Evolutionary conservation across 345 rosid species (phyloP).

Genomic region (Arabidopsis suecica): DNA sequence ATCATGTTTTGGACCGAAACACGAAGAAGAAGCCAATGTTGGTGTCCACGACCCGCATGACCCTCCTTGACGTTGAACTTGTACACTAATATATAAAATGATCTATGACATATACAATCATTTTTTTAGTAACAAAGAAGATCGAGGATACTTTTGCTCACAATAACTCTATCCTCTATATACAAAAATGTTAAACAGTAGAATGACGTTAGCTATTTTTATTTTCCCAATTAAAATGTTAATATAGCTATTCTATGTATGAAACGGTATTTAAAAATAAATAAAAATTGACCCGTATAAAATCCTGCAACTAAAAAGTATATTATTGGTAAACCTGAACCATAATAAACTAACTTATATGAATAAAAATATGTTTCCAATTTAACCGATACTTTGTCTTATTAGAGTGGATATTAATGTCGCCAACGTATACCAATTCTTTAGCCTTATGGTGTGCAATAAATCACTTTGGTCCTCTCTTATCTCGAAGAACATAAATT

Average conservation of each 20-base stretch:
- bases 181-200: not conserved
- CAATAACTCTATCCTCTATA: no score
- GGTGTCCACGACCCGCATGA: constrained; percentile 53
- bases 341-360: not conserved
- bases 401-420: constrained; percentile 28
- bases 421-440: constrained; percentile 1
- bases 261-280: no score
- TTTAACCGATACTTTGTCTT: constrained; percentile 19
- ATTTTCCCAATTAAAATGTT: no score
- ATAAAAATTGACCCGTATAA: not conserved
- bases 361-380: constrained; percentile 12
- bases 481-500: constrained; percentile 20
- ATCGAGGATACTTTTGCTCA: no score
- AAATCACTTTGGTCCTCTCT: constrained; percentile 31
- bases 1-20: constrained; percentile 44
- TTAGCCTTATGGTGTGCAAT: constrained; percentile 8
- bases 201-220: not conserved
- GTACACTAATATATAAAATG: not conserved
- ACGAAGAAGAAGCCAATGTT: constrained; percentile 42
- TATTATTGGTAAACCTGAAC: not conserved
- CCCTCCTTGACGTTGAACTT: constrained; percentile 40
- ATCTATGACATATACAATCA: not conserved
- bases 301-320: constrained; percentile 3
- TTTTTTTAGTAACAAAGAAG: no score
- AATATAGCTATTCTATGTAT: no score